These are phyloP conservation scores for Aspergillus saccharolyticus DNA, from an alignment of 495 filamentous ascomycete species.

Conservation along the genomic window DNA sequence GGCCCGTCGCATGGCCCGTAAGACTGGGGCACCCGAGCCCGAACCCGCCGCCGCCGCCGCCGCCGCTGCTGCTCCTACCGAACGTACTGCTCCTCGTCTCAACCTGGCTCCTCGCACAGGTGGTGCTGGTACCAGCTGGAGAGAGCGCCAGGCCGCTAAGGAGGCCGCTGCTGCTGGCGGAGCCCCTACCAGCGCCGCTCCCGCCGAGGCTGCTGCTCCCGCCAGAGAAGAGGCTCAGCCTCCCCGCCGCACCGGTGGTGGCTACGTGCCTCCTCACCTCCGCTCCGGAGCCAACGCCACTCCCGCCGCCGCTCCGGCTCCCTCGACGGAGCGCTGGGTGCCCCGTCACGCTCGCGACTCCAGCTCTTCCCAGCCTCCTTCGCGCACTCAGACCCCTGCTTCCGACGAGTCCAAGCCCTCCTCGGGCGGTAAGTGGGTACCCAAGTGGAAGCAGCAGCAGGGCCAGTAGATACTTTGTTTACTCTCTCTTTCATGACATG, in stretches of 20 bases:
- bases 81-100: conserved; percentile 61
- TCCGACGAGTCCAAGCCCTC: conserved; percentile 32
- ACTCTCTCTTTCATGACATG: not conserved
- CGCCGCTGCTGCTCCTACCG: conserved; percentile 41
- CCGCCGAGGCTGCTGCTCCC: conserved; percentile 15
- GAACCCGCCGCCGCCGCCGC: conserved; percentile 10
- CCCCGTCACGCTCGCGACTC: conserved; percentile 37
- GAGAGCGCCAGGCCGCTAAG: conserved; percentile 76
- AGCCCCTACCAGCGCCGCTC: conserved; percentile 23
- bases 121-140: conserved; percentile 67
- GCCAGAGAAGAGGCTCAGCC: conserved; percentile 28
- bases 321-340: conserved; percentile 35
- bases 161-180: conserved; percentile 33
- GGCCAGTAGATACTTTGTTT: conserved; percentile 24
- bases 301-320: conserved; percentile 21
- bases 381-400: conserved; percentile 27
- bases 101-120: conserved; percentile 47
- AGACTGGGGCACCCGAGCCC: conserved; percentile 10
- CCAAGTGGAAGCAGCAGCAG: conserved; percentile 42
- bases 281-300: conserved; percentile 35
- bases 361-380: conserved; percentile 23
- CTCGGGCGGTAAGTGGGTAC: conserved; percentile 37
- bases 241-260: conserved; percentile 37
- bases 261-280: conserved; percentile 49
- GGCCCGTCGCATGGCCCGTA: conserved; percentile 41